A percentile compares a stretch with the other conserved stretches of the same genome.
phyloP scores from a whole-genome alignment of 208 protist genomes.

The Leishmania gerbilli region DNA sequence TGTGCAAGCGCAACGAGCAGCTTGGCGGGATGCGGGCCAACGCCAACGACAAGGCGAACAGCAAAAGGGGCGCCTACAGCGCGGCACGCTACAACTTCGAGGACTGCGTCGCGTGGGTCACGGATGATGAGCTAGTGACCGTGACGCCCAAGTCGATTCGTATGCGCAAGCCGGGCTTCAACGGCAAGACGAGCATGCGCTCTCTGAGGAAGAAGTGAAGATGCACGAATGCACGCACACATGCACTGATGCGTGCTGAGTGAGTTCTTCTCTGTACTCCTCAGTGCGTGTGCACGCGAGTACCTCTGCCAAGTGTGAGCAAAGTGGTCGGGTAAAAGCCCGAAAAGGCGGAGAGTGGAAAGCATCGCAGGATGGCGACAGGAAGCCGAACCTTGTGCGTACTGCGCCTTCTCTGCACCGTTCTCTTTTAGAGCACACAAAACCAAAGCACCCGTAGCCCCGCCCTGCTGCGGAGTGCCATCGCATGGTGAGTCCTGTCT shows the following conservation, averaged over 20 bases:
- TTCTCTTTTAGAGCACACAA: background rate
- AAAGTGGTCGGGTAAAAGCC: no score
- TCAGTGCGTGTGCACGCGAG: no score
- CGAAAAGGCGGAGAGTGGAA: background rate
- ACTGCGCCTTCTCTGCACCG: background rate
- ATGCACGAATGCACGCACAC: background rate
- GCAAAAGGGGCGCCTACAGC: conserved; percentile 61
- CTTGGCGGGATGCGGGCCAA: conserved; percentile 89
- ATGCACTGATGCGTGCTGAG: no score
- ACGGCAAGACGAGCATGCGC: conserved; percentile 89
- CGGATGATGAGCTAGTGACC: conserved; percentile 89
- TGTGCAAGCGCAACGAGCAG: conserved; percentile 92
- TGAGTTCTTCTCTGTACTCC: background rate
- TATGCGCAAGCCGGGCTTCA: conserved; percentile 91
- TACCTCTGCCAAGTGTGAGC: background rate
- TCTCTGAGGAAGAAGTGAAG: conserved; percentile 54
- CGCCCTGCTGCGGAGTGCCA: background rate
- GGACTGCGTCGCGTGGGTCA: conserved; percentile 89
- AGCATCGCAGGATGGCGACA: background rate
- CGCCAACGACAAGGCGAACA: conserved; percentile 87
- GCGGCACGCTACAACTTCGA: conserved; percentile 76
- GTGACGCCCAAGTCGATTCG: conserved; percentile 92
- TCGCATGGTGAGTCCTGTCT: background rate
- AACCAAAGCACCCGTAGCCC: no score
- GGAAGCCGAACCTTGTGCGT: background rate